Percentiles rank a stretch among this genome's conserved stretches.
Conservation (phyloP, 2,329 filamentous ascomycete genomes). For the Fusarium nematophilum region DNA sequence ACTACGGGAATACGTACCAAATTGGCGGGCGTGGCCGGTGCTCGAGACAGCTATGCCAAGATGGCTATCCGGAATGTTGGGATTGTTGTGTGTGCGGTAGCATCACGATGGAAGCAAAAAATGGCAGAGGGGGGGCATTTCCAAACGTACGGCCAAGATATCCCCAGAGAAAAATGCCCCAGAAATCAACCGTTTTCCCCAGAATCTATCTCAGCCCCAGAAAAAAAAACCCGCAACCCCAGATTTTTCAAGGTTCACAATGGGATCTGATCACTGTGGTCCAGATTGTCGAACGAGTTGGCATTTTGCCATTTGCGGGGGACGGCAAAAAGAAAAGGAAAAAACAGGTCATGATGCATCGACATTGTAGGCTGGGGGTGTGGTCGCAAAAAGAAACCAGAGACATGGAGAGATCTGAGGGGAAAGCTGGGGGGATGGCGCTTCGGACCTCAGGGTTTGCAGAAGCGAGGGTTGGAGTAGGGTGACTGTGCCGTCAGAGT, state of each 20-base stretch:
- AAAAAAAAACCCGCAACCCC: not conserved
- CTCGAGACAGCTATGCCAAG: not conserved
- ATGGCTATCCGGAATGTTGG: too few relatives aligned
- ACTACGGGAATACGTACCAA: not conserved
- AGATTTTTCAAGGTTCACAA: slow-evolving; percentile 1
- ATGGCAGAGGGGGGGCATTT: too few relatives aligned
- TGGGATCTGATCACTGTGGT: slow-evolving; percentile 6
- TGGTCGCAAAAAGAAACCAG: slow-evolving; percentile 3
- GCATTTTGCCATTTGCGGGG: not conserved
- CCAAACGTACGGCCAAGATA: too few relatives aligned
- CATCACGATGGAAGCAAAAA: too few relatives aligned
- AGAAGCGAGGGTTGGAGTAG: slow-evolving; percentile 18
- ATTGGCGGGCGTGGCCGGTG: not conserved
- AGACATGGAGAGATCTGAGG: not conserved
- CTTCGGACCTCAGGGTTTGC: slow-evolving; percentile 8
- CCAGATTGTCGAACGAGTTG: slow-evolving; percentile 15
- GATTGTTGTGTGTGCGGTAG: too few relatives aligned
- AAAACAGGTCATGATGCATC: not conserved
- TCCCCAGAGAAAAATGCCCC: too few relatives aligned
- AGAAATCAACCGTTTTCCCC: slow-evolving; percentile 18
- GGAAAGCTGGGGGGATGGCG: slow-evolving; percentile 7
- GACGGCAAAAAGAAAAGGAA: slow-evolving; percentile 2
- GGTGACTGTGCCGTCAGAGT: slow-evolving; percentile 24
- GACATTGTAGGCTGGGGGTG: too few relatives aligned
- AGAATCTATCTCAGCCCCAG: slow-evolving; percentile 7